These are phyloP conservation scores for Pseudoperonospora humuli DNA, from an alignment of 352 stramenopile genomes.

Conservation along the genomic window DNA sequence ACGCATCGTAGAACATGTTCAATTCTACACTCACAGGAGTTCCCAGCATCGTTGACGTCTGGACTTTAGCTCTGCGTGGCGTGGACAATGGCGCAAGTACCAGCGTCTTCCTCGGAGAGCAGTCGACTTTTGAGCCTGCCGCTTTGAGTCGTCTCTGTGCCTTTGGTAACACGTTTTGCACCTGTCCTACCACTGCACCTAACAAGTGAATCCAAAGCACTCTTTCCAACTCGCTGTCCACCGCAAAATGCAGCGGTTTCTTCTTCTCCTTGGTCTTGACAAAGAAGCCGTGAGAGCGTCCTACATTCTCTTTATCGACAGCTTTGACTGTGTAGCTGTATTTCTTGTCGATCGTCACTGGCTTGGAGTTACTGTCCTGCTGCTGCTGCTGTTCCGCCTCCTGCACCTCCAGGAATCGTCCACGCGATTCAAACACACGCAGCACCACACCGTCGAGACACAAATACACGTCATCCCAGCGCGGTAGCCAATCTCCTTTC, in stretches of 20 bases:
- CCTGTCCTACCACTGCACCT: conserved; percentile 51
- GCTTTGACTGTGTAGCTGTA: conserved; percentile 45
- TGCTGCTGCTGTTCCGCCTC: conserved; percentile 32
- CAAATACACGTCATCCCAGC: conserved; percentile 66
- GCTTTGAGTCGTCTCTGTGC: conserved; percentile 23
- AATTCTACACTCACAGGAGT: conserved; percentile 55
- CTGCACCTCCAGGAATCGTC: conserved; percentile 38
- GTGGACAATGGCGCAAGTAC: conserved; percentile 16
- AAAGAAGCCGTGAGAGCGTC: conserved; percentile 46
- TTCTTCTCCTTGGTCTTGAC: conserved; percentile 47
- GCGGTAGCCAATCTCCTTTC: conserved; percentile 74
- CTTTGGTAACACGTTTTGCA: conserved; percentile 32
- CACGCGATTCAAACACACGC: conserved; percentile 63
- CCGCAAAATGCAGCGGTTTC: conserved; percentile 48
- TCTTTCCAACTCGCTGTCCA: conserved; percentile 64
- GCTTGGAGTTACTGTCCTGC: conserved; percentile 8
- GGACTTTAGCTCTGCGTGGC: conserved; percentile 12
- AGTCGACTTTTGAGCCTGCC: conserved; percentile 11
- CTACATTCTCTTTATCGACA: conserved; percentile 50
- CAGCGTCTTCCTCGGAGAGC: conserved; percentile 16
- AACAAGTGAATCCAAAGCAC: conserved; percentile 72
- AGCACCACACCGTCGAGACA: conserved; percentile 54
- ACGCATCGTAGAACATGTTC: conserved; percentile 64
- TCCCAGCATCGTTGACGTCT: conserved; percentile 43
- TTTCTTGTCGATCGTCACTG: conserved; percentile 26